Conservation (phyloP, 768 basidiomycete species). For the Lactarius tabidus region DNA sequence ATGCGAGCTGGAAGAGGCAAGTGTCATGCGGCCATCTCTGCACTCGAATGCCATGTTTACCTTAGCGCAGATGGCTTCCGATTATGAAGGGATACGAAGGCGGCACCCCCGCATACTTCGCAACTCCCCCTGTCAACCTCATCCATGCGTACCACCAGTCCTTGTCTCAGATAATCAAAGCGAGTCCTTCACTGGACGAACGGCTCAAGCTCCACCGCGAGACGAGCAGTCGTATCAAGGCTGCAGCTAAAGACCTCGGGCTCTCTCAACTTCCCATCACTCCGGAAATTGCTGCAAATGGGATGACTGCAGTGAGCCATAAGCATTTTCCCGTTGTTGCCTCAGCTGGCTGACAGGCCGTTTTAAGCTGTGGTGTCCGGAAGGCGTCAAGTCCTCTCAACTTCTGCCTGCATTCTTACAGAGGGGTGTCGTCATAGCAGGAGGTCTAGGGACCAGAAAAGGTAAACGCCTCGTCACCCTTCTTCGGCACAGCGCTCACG, state of each 20-base stretch:
- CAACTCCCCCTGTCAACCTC: constrained; percentile 92
- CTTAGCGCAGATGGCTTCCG: constrained; percentile 66
- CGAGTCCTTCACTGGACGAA: constrained; percentile 62
- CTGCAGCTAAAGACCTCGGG: constrained; percentile 60
- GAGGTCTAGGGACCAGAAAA: constrained; percentile 49
- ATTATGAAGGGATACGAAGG: constrained; percentile 92
- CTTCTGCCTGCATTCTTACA: constrained; percentile 70
- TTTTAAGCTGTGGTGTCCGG: constrained; percentile 73
- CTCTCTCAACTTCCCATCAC: constrained; percentile 67
- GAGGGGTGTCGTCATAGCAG: constrained; percentile 77
- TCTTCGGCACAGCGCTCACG: constrained; percentile 18
- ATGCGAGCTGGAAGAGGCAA: constrained; percentile 85
- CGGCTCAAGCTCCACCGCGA: constrained; percentile 74
- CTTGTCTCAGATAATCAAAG: constrained; percentile 63
- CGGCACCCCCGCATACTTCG: constrained; percentile 83
- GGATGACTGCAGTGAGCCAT: constrained; percentile 80
- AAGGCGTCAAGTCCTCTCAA: constrained; percentile 71
- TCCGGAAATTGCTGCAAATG: constrained; percentile 71
- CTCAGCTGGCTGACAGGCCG: neutral
- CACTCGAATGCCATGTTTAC: neutral
- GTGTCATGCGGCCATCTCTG: constrained; percentile 26
- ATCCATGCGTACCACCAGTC: constrained; percentile 89
- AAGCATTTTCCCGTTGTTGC: neutral
- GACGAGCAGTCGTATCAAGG: constrained; percentile 64
- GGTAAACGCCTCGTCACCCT: constrained; percentile 8